Conservation (phyloP, 805 yeast genomes). For the Candida patagonica region DNA sequence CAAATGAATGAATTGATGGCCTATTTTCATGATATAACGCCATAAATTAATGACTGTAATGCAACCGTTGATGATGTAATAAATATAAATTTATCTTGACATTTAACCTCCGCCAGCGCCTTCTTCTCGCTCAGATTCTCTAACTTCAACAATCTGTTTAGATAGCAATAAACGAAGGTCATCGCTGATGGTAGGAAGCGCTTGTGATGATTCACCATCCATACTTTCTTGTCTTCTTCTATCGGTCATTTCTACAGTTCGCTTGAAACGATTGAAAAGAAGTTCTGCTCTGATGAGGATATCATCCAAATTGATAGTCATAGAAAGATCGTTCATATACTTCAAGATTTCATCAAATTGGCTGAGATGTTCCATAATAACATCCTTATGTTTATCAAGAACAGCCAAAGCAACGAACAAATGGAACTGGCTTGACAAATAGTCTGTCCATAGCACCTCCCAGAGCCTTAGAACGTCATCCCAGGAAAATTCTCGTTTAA, state of each 20-base stretch:
- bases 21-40: background rate
- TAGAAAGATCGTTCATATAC: slow-evolving; percentile 83
- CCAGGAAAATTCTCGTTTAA: slow-evolving; percentile 81
- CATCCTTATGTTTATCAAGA: slow-evolving; percentile 75
- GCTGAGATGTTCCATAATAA: slow-evolving; percentile 61
- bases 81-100: too few species aligned
- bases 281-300: slow-evolving; percentile 77
- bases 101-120: slow-evolving; percentile 29
- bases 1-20: background rate
- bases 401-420: slow-evolving; percentile 81
- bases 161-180: slow-evolving; percentile 54
- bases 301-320: slow-evolving; percentile 65
- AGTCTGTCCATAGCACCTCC: slow-evolving; percentile 91
- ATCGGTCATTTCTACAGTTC: slow-evolving; percentile 74
- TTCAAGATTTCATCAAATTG: slow-evolving; percentile 88
- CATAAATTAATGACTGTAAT: background rate
- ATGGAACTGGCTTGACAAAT: slow-evolving; percentile 77
- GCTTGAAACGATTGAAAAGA: slow-evolving; percentile 67
- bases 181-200: slow-evolving; percentile 29
- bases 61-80: background rate
- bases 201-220: slow-evolving; percentile 8
- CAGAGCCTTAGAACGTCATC: slow-evolving; percentile 70
- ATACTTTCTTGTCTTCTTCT: slow-evolving; percentile 20
- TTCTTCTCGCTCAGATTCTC: slow-evolving; percentile 38
- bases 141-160: slow-evolving; percentile 52